Conservation (phyloP, 2,329 filamentous ascomycete species). For the Elsinoe fawcettii region DNA sequence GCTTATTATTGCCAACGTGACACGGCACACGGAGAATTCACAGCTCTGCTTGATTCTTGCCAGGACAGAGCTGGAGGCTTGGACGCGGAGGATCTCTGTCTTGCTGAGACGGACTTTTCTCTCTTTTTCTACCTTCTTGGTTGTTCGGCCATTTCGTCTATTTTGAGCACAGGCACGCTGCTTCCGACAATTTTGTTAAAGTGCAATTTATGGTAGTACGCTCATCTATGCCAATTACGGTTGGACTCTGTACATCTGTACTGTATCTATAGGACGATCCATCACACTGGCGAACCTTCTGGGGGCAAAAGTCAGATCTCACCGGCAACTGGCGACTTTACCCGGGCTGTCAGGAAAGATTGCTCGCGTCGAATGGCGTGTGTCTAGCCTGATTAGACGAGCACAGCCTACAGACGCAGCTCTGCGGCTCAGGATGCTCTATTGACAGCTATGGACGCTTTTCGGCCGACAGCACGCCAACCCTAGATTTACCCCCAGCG, state of each 20-base stretch:
- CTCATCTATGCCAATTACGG: not conserved
- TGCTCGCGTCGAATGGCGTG: not conserved
- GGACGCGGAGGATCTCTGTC: not conserved
- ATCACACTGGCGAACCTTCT: not conserved
- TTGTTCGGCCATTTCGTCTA: not conserved
- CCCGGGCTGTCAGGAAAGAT: not conserved
- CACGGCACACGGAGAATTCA: slow-evolving; percentile 8
- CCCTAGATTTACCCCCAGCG: not conserved
- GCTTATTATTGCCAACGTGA: slow-evolving; percentile 6
- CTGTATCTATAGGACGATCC: not conserved
- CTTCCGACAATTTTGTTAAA: not conserved
- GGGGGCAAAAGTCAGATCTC: not conserved
- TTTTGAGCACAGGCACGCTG: not conserved
- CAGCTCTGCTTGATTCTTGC: not conserved
- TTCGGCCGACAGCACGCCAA: not conserved
- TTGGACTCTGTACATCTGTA: not conserved
- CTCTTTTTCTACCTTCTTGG: not conserved
- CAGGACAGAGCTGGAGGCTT: not conserved
- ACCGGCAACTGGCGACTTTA: not conserved
- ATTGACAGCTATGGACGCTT: not conserved
- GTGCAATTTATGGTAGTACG: slow-evolving; percentile 9
- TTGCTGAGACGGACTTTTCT: slow-evolving; percentile 3
- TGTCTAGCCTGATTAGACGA: not conserved
- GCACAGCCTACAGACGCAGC: not conserved
- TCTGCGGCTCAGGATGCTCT: not conserved